Conservation (phyloP, 1,284 basidiomycete species). For the Pascua sp. region DNA sequence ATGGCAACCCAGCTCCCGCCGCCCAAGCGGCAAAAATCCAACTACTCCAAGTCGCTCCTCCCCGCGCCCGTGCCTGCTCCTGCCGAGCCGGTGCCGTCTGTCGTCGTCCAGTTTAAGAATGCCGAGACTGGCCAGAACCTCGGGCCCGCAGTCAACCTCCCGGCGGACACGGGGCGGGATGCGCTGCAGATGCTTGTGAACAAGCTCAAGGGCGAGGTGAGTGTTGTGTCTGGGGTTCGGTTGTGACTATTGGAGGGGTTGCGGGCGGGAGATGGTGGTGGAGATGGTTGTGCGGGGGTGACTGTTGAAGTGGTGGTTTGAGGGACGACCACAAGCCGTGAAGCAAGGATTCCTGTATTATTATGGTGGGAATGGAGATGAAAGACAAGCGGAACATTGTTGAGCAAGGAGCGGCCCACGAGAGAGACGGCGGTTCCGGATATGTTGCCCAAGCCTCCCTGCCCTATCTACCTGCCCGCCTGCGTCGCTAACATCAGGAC, state of each 20-base stretch:
- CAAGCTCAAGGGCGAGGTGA: conserved; percentile 68
- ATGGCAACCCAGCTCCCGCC: conserved; percentile 82
- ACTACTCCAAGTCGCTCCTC: conserved; percentile 57
- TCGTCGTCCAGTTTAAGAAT: conserved; percentile 86
- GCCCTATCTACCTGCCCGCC: background rate
- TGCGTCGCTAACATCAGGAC: conserved; percentile 51
- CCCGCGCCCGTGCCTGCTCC: conserved; percentile 55
- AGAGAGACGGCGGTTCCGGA: too few relatives aligned
- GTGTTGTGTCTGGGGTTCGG: conserved; percentile 20
- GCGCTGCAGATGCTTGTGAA: conserved; percentile 81
- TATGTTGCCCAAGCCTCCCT: background rate
- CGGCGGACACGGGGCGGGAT: conserved; percentile 79
- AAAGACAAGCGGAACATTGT: too few relatives aligned
- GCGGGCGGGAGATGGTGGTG: background rate
- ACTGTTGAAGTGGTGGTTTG: too few relatives aligned
- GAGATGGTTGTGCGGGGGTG: background rate
- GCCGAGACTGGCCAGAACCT: conserved; percentile 75
- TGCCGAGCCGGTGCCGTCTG: conserved; percentile 56
- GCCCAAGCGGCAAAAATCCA: conserved; percentile 76
- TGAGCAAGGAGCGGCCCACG: too few relatives aligned
- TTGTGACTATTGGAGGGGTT: conserved; percentile 2
- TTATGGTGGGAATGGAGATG: too few relatives aligned
- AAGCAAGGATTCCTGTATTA: background rate
- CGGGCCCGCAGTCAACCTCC: conserved; percentile 80
- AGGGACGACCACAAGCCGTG: background rate